Conservation (phyloP, 2,329 filamentous ascomycete species). For the Xylaria sp. region DNA sequence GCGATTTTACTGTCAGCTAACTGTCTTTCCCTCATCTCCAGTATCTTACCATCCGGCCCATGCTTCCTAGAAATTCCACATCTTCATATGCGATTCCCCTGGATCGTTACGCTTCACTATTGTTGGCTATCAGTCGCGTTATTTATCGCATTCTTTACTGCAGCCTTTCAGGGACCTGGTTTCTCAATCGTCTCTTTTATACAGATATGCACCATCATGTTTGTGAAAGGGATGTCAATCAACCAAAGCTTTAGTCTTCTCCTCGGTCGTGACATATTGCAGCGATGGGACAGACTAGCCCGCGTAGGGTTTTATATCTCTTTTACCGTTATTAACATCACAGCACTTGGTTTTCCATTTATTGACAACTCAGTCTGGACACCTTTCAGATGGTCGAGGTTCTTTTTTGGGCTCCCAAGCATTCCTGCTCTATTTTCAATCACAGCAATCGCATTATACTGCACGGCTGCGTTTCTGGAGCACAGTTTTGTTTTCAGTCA, state of each 20-base stretch:
- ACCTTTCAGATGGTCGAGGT: neutral
- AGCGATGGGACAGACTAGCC: neutral
- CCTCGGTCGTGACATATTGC: neutral
- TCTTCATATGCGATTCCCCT: constrained; percentile 16
- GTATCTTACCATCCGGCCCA: constrained; percentile 5
- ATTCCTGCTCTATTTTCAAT: neutral
- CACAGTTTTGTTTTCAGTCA: constrained; percentile 5
- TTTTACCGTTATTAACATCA: neutral
- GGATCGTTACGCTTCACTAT: neutral
- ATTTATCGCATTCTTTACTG: neutral
- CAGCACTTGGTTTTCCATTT: neutral
- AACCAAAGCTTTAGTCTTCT: neutral
- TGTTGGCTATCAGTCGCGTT: neutral
- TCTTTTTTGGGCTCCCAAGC: neutral
- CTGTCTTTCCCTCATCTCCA: neutral
- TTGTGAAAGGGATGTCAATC: neutral
- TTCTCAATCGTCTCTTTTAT: neutral
- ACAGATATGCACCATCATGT: neutral
- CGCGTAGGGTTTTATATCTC: neutral
- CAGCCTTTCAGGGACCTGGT: neutral
- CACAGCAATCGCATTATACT: neutral
- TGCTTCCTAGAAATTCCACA: constrained; percentile 16
- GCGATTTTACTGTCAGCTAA: neutral
- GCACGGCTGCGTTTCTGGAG: neutral
- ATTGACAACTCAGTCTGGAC: neutral